Evolutionary conservation across 441 rosid species (phyloP), one percentile per base, ranked within the genome.

Genomic region (Croton laevigatus): DNA sequence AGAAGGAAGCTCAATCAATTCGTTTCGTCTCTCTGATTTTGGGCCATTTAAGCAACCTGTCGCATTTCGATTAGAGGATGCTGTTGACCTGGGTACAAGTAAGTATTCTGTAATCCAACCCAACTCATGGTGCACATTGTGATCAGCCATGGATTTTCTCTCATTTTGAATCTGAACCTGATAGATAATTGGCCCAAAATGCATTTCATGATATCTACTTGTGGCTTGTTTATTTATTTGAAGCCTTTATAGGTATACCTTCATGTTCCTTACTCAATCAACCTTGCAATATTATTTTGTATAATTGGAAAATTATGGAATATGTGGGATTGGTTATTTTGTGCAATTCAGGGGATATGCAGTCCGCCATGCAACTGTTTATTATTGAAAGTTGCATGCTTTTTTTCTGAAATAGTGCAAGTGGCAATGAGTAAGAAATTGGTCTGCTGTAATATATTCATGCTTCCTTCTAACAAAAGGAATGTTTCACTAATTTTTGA

Each of bases 21-120:
- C 84, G 60, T 73, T 45, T 76, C 62, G 62, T 44, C 79, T 66
- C 69, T 72, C 83, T 65, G 79, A 76, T 77, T 79, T 82, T 69
- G 83, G 77, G 76, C 49, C 75, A 44, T 74, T 78, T 64, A 80
- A 82, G 75, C 84, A 75, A 64, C 73, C 80, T 71, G 77, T 64
- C 66, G 76, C 84, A 48, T 68, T 79, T 80, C 63, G 40, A 63
- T 61, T 83, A 60, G 82, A 75, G 58, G 77, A 80, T 70, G 80
- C 83, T 67, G 75, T 78, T 62, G 72, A 82, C 68, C 74, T 76
- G 79, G 80, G 79, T 55, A 71, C 75, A 80, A 81, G 91, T 80
- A 82, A 70, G 86, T 70, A 59, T 74, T 66, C 8, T 16, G 46
- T 55, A 53, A 8, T 53, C 57, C 27, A 55, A n/a, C 71, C 61